These are phyloP conservation scores for Pleurotus tuoliensis DNA, from an alignment of 768 basidiomycete genomes.

Conservation along the genomic window DNA sequence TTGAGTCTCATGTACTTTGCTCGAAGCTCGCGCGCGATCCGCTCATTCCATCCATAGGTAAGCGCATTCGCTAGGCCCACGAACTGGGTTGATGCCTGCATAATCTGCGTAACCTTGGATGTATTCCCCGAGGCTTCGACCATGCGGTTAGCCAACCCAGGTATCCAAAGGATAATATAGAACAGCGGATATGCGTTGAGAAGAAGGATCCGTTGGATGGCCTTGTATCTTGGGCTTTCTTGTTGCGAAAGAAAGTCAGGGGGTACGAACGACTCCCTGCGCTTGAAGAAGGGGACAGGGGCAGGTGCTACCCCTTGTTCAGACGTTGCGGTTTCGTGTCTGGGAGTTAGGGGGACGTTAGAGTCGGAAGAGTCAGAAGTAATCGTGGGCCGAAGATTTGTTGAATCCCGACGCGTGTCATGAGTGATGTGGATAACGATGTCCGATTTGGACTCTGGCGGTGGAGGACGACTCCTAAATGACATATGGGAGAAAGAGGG, in stretches of 20 bases:
- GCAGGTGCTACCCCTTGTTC: neutral
- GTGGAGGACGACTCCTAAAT: neutral
- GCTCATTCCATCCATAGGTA: slow-evolving; percentile 14
- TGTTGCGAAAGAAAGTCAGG: no score
- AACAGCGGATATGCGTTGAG: slow-evolving; percentile 14
- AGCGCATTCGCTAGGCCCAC: slow-evolving; percentile 13
- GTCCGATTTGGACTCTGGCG: neutral
- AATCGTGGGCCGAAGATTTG: neutral
- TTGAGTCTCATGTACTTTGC: neutral
- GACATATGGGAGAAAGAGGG: neutral
- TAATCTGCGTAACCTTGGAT: slow-evolving; percentile 6
- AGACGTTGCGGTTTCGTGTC: no score
- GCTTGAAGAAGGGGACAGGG: neutral
- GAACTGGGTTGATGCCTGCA: slow-evolving; percentile 13
- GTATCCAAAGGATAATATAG: slow-evolving; percentile 15
- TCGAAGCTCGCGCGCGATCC: slow-evolving; percentile 6
- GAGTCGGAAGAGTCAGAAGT: neutral
- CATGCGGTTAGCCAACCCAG: slow-evolving; percentile 13
- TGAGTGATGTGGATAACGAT: slow-evolving; percentile 8
- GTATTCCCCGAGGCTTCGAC: slow-evolving; percentile 11
- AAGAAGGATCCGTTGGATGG: slow-evolving; percentile 6
- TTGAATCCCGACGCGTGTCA: neutral
- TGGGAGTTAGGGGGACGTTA: neutral
- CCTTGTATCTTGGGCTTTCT: neutral
- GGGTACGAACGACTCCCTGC: neutral